Percentiles rank a stretch among this genome's conserved stretches.
phyloP scores from a whole-genome alignment of 78 protist species.

The Cavenderia fasciculata region DNA sequence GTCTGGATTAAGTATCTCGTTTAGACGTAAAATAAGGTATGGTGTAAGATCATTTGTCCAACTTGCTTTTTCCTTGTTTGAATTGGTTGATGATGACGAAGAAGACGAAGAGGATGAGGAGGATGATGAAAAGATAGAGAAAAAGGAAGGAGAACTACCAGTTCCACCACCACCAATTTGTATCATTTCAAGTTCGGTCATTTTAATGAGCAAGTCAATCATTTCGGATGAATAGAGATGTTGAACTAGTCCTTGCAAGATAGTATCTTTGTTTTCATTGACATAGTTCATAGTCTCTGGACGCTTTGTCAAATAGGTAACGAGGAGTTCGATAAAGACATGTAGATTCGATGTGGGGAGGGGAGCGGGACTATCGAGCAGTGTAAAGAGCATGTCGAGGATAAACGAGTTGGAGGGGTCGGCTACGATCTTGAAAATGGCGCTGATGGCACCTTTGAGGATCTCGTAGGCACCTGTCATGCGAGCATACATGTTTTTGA shows the following conservation, averaged over 20 bases:
- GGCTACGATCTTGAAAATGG: slow-evolving; percentile 9
- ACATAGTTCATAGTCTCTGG: slow-evolving; percentile 50
- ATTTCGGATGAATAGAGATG: slow-evolving; percentile 25
- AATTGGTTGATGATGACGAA: background rate
- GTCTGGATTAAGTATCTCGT: slow-evolving; percentile 52
- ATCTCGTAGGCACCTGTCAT: slow-evolving; percentile 56
- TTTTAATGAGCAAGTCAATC: slow-evolving; percentile 42
- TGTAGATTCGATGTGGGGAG: slow-evolving; percentile 52
- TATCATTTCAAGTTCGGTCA: slow-evolving; percentile 64
- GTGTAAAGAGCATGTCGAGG: slow-evolving; percentile 26
- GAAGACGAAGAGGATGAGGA: background rate
- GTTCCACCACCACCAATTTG: background rate
- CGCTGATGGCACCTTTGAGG: slow-evolving; percentile 28
- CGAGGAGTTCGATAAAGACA: slow-evolving; percentile 11
- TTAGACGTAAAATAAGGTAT: slow-evolving; percentile 43
- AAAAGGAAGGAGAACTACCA: background rate
- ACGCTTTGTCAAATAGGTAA: slow-evolving; percentile 5
- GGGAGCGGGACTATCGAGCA: slow-evolving; percentile 35
- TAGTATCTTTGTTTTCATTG: slow-evolving; percentile 39
- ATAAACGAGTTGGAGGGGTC: slow-evolving; percentile 30
- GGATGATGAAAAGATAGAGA: background rate
- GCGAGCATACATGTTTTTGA: slow-evolving; percentile 24
- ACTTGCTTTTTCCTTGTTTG: slow-evolving; percentile 24
- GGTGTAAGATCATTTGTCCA: slow-evolving; percentile 63
- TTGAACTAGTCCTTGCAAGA: slow-evolving; percentile 27